Percentiles rank a stretch among this genome's conserved stretches.
Evolutionary conservation across 768 basidiomycete genomes (phyloP).

Genomic region (Hericium erinaceus): DNA sequence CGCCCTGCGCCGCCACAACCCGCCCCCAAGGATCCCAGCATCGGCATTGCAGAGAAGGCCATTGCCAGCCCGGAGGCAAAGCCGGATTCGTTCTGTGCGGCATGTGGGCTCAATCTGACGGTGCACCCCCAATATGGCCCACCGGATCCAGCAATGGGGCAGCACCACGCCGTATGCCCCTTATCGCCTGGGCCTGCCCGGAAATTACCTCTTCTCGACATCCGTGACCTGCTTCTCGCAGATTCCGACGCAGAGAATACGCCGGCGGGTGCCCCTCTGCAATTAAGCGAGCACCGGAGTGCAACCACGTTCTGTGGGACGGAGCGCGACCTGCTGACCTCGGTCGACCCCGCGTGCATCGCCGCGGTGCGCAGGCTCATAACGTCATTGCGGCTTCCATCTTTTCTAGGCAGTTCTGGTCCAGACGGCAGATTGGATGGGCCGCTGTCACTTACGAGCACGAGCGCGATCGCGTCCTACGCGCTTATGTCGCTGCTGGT

Average conservation of each 20-base stretch:
- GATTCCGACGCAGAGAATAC: background rate
- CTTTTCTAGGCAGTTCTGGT: background rate
- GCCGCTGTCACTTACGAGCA: background rate
- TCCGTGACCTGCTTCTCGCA: background rate
- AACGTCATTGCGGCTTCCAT: background rate
- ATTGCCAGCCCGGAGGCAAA: background rate
- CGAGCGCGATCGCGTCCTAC: background rate
- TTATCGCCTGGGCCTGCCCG: background rate
- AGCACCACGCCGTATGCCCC: background rate
- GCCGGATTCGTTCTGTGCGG: background rate
- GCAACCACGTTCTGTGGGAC: background rate
- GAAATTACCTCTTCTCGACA: background rate
- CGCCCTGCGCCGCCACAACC: conserved; percentile 18
- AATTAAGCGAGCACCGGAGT: background rate
- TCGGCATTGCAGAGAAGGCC: background rate
- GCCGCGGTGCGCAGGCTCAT: conserved; percentile 15
- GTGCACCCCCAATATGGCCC: background rate
- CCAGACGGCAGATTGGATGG: background rate
- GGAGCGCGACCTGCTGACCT: conserved; percentile 16
- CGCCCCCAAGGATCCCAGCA: conserved; percentile 1
- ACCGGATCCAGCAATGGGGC: background rate
- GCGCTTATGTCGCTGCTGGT: conserved; percentile 8
- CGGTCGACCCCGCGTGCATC: conserved; percentile 20
- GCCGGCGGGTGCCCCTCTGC: background rate
- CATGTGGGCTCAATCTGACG: background rate